These are phyloP conservation scores for Suillus bovinus DNA, from an alignment of 768 basidiomycete genomes.

Conservation along the genomic window DNA sequence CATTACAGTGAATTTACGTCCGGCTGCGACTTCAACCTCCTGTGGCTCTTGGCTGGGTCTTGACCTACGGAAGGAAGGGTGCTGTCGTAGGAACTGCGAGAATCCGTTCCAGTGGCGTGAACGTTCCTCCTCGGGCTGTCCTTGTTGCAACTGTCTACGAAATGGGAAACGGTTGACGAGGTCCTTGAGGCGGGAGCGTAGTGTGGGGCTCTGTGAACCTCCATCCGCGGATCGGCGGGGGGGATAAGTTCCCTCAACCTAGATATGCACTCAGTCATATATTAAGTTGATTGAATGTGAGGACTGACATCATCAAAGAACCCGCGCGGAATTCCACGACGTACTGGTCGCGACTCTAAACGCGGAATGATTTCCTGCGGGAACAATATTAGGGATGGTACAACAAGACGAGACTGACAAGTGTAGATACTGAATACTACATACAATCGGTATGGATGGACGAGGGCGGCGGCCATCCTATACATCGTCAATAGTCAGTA, in stretches of 20 bases:
- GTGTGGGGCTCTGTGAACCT: neutral
- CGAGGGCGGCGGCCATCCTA: neutral
- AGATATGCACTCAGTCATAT: neutral
- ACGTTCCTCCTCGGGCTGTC: neutral
- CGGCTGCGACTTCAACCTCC: neutral
- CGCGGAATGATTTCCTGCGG: neutral
- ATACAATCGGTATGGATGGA: neutral
- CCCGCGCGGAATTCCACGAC: neutral
- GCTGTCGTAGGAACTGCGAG: neutral
- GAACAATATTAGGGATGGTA: neutral
- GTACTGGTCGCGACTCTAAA: neutral
- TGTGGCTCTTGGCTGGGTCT: neutral
- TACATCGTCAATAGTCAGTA: neutral
- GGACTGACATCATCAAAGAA: conserved; percentile 1
- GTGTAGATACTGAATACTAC: neutral
- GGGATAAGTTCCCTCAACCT: neutral
- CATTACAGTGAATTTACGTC: conserved; percentile 4
- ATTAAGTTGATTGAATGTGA: neutral
- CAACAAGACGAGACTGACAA: neutral
- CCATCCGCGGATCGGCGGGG: neutral
- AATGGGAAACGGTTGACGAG: neutral
- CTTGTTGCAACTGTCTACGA: neutral
- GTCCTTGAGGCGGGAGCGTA: neutral
- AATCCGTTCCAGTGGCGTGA: neutral
- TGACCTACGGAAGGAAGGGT: neutral